These are phyloP conservation scores for Decorospora gaudefroyi DNA, from an alignment of 2,329 filamentous ascomycete genomes.

Conservation along the genomic window DNA sequence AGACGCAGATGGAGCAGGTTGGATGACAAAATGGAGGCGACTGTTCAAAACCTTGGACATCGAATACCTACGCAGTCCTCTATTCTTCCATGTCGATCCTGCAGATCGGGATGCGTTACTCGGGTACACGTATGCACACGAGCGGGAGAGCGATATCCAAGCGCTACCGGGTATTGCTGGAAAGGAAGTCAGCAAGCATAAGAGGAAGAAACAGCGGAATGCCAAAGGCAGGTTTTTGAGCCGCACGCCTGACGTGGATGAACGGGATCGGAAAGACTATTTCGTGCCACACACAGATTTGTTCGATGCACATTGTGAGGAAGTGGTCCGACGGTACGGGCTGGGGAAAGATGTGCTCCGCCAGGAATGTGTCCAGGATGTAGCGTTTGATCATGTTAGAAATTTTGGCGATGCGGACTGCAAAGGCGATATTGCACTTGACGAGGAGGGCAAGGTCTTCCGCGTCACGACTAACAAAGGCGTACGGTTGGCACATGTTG, in stretches of 20 bases:
- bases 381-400: slow-evolving; percentile 61
- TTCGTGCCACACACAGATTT: slow-evolving; percentile 49
- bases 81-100: slow-evolving; percentile 83
- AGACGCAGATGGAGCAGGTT: slow-evolving; percentile 65
- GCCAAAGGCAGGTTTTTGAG: slow-evolving; percentile 52
- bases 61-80: slow-evolving; percentile 72
- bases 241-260: slow-evolving; percentile 48
- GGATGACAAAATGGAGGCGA: slow-evolving; percentile 73
- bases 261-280: slow-evolving; percentile 55
- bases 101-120: slow-evolving; percentile 73
- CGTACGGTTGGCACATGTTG: slow-evolving; percentile 62
- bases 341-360: slow-evolving; percentile 62
- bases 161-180: slow-evolving; percentile 77
- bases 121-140: slow-evolving; percentile 66
- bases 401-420: slow-evolving; percentile 24
- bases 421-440: slow-evolving; percentile 23
- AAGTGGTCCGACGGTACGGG: slow-evolving; percentile 48
- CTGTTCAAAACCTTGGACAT: slow-evolving; percentile 73
- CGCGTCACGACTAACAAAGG: slow-evolving; percentile 63
- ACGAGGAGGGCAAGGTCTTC: slow-evolving; percentile 62
- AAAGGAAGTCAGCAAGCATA: slow-evolving; percentile 79
- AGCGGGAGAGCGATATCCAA: slow-evolving; percentile 65
- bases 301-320: slow-evolving; percentile 51
- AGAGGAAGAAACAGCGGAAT: slow-evolving; percentile 65
- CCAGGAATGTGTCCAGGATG: slow-evolving; percentile 63